Conservation (phyloP, 106 monocot species). For the Agapanthus africanus region DNA sequence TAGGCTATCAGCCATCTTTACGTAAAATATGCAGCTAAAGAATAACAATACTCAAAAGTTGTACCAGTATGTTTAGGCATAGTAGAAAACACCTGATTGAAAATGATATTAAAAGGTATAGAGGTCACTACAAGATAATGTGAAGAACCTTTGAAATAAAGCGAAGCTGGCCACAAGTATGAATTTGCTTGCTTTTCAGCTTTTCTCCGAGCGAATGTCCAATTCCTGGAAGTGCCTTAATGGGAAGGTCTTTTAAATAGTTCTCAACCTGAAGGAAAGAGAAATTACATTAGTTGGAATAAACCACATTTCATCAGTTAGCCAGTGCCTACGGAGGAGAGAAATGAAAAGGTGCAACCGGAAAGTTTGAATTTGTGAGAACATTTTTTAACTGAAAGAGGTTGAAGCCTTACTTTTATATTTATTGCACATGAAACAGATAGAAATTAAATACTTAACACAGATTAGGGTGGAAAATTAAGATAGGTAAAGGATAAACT, state of each 20-base stretch:
- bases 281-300: neutral
- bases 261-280: conserved; percentile 47
- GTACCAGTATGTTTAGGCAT: neutral
- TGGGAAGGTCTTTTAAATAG: conserved; percentile 61
- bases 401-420: neutral
- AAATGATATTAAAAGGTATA: neutral
- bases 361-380: neutral
- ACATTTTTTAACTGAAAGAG: neutral
- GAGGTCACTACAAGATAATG: neutral
- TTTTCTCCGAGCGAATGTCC: conserved; percentile 62
- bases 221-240: conserved; percentile 78
- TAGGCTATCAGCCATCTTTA: neutral
- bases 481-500: neutral
- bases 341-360: neutral
- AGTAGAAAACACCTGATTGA: neutral
- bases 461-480: neutral
- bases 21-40: neutral
- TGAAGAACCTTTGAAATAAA: conserved; percentile 56
- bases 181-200: conserved; percentile 44
- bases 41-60: neutral
- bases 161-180: conserved; percentile 69
- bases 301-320: neutral
- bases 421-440: neutral
- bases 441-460: neutral
- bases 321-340: neutral